These are phyloP conservation scores for Coemansia sp. DNA, from an alignment of 192 early-diverging fungal species.

Conservation along the genomic window DNA sequence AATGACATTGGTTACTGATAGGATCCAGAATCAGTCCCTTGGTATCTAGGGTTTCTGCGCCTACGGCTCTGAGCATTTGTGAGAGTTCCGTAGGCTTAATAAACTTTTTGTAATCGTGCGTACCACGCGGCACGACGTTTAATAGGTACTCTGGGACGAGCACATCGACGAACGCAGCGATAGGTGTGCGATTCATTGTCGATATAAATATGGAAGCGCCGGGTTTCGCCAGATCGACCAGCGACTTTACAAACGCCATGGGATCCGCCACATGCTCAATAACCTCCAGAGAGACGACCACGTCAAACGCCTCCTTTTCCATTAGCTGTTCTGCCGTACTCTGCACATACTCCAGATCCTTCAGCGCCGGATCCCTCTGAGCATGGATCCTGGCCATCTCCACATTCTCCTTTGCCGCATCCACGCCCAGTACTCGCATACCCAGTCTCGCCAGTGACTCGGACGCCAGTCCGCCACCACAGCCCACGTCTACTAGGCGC, in stretches of 20 bases:
- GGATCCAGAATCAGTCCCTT: slow-evolving; percentile 64
- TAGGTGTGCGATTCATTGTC: slow-evolving; percentile 87
- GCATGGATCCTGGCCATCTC: slow-evolving; percentile 77
- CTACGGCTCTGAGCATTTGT: slow-evolving; percentile 49
- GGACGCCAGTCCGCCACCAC: slow-evolving; percentile 90
- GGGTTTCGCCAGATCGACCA: slow-evolving; percentile 67
- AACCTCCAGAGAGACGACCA: slow-evolving; percentile 86
- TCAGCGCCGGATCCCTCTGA: slow-evolving; percentile 66
- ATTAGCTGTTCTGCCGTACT: slow-evolving; percentile 62
- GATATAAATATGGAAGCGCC: slow-evolving; percentile 78
- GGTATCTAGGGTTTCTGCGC: slow-evolving; percentile 55
- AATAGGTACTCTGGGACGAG: slow-evolving; percentile 81
- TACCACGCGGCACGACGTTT: slow-evolving; percentile 77
- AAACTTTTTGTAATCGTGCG: slow-evolving; percentile 87
- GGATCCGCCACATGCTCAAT: slow-evolving; percentile 91
- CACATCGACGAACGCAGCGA: slow-evolving; percentile 78
- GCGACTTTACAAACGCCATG: slow-evolving; percentile 67
- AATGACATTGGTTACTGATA: slow-evolving; percentile 32
- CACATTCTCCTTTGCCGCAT: slow-evolving; percentile 86
- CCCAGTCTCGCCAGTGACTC: slow-evolving; percentile 86
- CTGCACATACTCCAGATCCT: slow-evolving; percentile 47
- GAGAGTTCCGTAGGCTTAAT: slow-evolving; percentile 71
- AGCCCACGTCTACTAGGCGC: slow-evolving; percentile 85
- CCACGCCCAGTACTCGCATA: slow-evolving; percentile 72
- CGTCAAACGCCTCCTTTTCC: slow-evolving; percentile 62